Evolutionary conservation across 1,284 basidiomycete species (phyloP).

Genomic region (Laetiporus sulphureus): DNA sequence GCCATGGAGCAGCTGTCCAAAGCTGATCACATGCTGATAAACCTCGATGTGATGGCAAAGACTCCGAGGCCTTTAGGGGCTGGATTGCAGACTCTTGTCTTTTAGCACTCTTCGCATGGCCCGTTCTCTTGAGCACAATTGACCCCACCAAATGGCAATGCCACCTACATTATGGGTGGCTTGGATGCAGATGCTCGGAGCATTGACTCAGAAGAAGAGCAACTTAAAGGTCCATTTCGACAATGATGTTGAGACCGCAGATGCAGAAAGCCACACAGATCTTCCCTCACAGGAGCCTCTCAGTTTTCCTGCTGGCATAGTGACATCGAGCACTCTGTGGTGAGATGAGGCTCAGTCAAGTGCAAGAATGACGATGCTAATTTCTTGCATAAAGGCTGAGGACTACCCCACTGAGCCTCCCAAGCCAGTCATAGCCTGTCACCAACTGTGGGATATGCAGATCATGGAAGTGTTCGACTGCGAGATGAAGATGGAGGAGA

Average conservation of each 20-base stretch:
- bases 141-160: constrained; percentile 15
- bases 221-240: constrained; percentile 67
- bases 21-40: constrained; percentile 23
- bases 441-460: constrained; percentile 41
- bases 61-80: constrained; percentile 66
- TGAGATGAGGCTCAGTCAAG: neutral
- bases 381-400: neutral
- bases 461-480: constrained; percentile 55
- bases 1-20: constrained; percentile 37
- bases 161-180: constrained; percentile 24
- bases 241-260: constrained; percentile 31
- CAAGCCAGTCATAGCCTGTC: constrained; percentile 10
- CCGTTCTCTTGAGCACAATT: constrained; percentile 13
- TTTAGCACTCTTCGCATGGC: constrained; percentile 17
- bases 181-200: constrained; percentile 53
- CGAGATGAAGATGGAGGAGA: constrained; percentile 23
- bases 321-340: constrained; percentile 1
- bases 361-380: no score
- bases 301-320: constrained; percentile 2
- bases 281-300: constrained; percentile 12
- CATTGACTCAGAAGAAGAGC: constrained; percentile 34
- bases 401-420: constrained; percentile 9
- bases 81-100: constrained; percentile 55
- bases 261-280: constrained; percentile 29
- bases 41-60: constrained; percentile 28